phyloP scores from a whole-genome alignment of 345 rosid genomes.

The Sisymbrium altissimum region DNA sequence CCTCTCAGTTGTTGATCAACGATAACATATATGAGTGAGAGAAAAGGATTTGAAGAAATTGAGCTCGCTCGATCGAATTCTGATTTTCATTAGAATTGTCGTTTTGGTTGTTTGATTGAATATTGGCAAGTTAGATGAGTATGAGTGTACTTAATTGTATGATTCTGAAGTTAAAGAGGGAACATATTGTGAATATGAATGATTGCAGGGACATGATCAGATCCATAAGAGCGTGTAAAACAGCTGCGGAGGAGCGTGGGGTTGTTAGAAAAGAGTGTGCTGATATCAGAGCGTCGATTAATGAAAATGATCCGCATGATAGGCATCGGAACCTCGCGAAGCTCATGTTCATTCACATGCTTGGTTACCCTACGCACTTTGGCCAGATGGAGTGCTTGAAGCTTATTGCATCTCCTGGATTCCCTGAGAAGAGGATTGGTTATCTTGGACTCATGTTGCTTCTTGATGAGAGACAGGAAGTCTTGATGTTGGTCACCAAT shows the following conservation, averaged over 20 bases:
- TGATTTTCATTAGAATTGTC: neutral
- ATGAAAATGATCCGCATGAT: slow-evolving; percentile 86
- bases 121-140: neutral
- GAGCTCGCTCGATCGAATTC: slow-evolving; percentile 21
- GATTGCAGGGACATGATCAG: slow-evolving; percentile 97
- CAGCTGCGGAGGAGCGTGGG: slow-evolving; percentile 98
- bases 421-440: slow-evolving; percentile 99
- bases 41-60: slow-evolving; percentile 6
- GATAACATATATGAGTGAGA: slow-evolving; percentile 1
- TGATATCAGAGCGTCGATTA: slow-evolving; percentile 80
- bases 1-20: neutral
- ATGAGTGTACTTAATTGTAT: neutral
- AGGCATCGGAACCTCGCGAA: slow-evolving; percentile 96
- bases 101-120: neutral
- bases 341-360: slow-evolving; percentile 99
- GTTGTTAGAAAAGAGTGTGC: slow-evolving; percentile 99
- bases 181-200: slow-evolving; percentile 19
- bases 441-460: slow-evolving; percentile 98
- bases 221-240: slow-evolving; percentile 95
- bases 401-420: slow-evolving; percentile 90
- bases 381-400: slow-evolving; percentile 99
- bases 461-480: slow-evolving; percentile 99
- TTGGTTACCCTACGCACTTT: slow-evolving; percentile 99
- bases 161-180: neutral
- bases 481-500: slow-evolving; percentile 97